Evolutionary conservation across 805 yeast species (phyloP).

Genomic region (Osmozyma mogii): DNA sequence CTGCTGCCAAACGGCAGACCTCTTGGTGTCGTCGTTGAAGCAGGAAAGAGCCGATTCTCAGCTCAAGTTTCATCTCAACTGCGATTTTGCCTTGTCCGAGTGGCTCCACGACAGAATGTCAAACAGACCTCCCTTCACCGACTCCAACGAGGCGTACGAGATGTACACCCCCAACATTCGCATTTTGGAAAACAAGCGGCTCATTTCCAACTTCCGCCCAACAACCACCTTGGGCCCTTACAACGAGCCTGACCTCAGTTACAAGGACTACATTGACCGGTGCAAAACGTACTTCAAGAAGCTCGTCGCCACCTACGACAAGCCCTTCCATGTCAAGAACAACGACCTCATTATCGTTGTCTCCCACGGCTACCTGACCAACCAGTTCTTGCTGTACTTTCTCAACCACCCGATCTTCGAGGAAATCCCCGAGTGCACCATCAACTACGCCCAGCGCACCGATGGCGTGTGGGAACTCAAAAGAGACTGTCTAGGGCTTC

Average conservation of each 20-base stretch:
- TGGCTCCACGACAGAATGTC: constrained; percentile 40
- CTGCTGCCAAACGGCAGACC: constrained; percentile 38
- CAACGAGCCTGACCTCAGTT: constrained; percentile 34
- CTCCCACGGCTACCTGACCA: constrained; percentile 35
- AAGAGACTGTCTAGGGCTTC: constrained; percentile 26
- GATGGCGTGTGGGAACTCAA: constrained; percentile 24
- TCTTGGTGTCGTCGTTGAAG: constrained; percentile 24
- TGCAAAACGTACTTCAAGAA: constrained; percentile 33
- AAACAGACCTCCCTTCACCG: constrained; percentile 34
- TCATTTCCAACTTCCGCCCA: constrained; percentile 35
- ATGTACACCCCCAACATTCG: constrained; percentile 39
- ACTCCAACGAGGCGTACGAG: constrained; percentile 37
- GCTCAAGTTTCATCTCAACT: constrained; percentile 30
- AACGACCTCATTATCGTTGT: constrained; percentile 31
- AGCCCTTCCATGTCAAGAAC: constrained; percentile 22
- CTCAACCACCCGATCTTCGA: constrained; percentile 37
- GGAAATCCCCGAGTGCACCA: constrained; percentile 33
- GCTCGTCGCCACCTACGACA: constrained; percentile 35
- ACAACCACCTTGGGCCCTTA: constrained; percentile 34
- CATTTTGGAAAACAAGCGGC: constrained; percentile 22
- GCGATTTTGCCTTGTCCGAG: constrained; percentile 38
- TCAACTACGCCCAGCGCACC: constrained; percentile 24
- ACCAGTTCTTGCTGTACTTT: constrained; percentile 31
- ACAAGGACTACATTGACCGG: constrained; percentile 30
- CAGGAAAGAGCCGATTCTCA: constrained; percentile 1